A percentile compares a stretch with the other conserved stretches of the same genome.
phyloP scores from a whole-genome alignment of 2,329 filamentous ascomycete species.

The Fusarium drepaniforme region DNA sequence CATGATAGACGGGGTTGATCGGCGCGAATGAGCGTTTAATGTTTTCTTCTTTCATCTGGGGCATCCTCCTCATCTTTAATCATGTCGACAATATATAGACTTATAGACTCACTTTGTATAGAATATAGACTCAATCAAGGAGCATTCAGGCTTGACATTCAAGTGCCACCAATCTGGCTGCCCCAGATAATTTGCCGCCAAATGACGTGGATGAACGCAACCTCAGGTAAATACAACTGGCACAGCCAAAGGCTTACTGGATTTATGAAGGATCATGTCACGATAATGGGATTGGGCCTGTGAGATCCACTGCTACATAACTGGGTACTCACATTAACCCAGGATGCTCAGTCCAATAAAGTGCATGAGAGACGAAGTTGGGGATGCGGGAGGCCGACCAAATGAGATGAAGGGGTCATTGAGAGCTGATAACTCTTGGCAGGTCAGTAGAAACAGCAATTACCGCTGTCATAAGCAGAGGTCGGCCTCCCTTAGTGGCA shows the following conservation, averaged over 20 bases:
- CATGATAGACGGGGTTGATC: not conserved
- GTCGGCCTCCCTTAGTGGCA: not conserved
- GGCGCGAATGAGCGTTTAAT: not conserved
- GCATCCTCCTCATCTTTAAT: not conserved
- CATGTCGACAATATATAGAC: not conserved
- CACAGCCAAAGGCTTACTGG: not conserved
- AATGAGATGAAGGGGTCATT: not conserved
- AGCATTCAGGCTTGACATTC: not conserved
- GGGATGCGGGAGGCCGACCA: not conserved
- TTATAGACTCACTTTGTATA: not conserved
- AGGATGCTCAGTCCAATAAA: not conserved
- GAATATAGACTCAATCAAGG: not conserved
- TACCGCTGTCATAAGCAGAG: not conserved
- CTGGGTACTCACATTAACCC: not conserved
- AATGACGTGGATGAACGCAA: too few relatives aligned
- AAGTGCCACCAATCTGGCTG: too few relatives aligned
- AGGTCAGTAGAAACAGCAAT: not conserved
- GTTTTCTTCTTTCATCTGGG: not conserved
- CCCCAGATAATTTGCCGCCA: too few relatives aligned
- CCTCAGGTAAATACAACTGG: not conserved
- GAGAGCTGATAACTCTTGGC: not conserved
- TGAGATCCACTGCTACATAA: not conserved
- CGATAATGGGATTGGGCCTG: not conserved
- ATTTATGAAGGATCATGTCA: not conserved
- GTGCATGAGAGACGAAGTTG: not conserved